These are phyloP conservation scores for Aspergillus hiratsukae DNA, from an alignment of 2,329 filamentous ascomycete species.

Conservation along the genomic window DNA sequence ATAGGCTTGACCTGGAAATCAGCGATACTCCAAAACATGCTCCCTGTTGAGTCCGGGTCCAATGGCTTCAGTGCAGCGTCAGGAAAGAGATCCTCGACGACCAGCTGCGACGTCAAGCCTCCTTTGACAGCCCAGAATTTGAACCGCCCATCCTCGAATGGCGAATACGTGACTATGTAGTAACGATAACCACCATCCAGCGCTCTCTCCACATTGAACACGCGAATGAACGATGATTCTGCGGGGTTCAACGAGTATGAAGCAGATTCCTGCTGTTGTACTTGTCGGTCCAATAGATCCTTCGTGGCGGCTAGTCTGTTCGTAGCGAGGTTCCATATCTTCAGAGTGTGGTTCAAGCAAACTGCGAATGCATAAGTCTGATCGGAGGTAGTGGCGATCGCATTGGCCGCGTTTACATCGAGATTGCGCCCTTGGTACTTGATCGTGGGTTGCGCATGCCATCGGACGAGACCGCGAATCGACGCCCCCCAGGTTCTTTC, in stretches of 20 bases:
- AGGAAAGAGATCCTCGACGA: constrained; percentile 69
- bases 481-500: constrained; percentile 48
- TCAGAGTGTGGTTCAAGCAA: constrained; percentile 81
- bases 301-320: constrained; percentile 71
- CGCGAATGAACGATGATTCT: constrained; percentile 69
- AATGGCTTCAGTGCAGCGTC: constrained; percentile 61
- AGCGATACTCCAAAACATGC: constrained; percentile 73
- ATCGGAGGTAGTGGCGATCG: constrained; percentile 44
- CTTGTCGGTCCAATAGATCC: constrained; percentile 68
- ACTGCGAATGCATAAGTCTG: constrained; percentile 65
- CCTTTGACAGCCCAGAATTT: constrained; percentile 83
- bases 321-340: constrained; percentile 82
- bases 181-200: constrained; percentile 48
- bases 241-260: constrained; percentile 75
- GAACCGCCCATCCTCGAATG: constrained; percentile 81
- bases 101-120: constrained; percentile 52
- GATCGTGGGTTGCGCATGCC: constrained; percentile 40
- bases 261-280: constrained; percentile 63
- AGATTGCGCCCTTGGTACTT: constrained; percentile 39
- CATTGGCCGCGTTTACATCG: constrained; percentile 41
- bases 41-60: constrained; percentile 57
- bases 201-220: constrained; percentile 57
- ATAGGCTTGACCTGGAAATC: constrained; percentile 64
- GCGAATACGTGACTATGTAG: constrained; percentile 77
- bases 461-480: constrained; percentile 44